phyloP scores from a whole-genome alignment of 768 basidiomycete genomes.

The Russula earlei region DNA sequence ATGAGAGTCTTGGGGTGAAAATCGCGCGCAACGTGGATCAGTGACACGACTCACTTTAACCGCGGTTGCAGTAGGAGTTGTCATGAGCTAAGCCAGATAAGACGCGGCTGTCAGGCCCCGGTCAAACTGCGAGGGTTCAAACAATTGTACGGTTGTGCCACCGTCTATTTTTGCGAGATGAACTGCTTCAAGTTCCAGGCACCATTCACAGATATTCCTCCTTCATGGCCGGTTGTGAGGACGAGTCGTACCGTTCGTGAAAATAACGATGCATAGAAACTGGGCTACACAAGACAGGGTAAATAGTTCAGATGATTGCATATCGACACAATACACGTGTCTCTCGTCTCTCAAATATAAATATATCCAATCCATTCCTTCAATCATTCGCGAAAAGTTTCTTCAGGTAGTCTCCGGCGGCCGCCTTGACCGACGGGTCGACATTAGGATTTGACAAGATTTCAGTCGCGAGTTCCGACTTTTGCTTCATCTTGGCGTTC shows the following conservation, averaged over 20 bases:
- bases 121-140: constrained; percentile 9
- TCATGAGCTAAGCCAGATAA: constrained; percentile 5
- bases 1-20: background rate
- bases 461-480: constrained; percentile 59
- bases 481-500: constrained; percentile 45
- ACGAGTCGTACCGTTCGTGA: no score
- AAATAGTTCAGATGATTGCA: constrained; percentile 3
- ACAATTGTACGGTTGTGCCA: background rate
- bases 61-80: background rate
- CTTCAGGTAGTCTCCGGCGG: constrained; percentile 64
- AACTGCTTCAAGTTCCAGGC: constrained; percentile 1
- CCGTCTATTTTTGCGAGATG: background rate
- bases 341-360: background rate
- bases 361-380: background rate
- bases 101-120: constrained; percentile 6
- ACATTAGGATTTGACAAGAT: constrained; percentile 48
- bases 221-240: no score
- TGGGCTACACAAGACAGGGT: background rate
- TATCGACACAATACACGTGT: background rate
- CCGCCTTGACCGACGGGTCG: constrained; percentile 53
- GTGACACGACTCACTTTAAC: constrained; percentile 17
- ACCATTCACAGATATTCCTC: background rate
- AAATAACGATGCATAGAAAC: constrained; percentile 1
- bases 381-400: constrained; percentile 45
- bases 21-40: background rate